These are phyloP conservation scores for Chrysosporium keratinophilum DNA, from an alignment of 2,329 filamentous ascomycete genomes.

Conservation along the genomic window DNA sequence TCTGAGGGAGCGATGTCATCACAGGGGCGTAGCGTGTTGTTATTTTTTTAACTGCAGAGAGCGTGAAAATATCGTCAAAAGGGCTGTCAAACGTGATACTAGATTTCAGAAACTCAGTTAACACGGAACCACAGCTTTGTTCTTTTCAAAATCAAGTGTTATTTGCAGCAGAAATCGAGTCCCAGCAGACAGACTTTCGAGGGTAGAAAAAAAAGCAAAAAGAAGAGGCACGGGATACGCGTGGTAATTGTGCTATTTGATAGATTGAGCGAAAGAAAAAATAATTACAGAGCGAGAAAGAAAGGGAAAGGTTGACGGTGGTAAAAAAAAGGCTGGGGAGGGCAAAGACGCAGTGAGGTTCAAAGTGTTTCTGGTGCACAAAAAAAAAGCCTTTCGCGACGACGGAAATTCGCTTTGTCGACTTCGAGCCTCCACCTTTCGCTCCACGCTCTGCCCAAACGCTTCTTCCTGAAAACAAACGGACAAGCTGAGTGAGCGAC, in stretches of 20 bases:
- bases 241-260: neutral
- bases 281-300: neutral
- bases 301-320: neutral
- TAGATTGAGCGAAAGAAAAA: conserved; percentile 6
- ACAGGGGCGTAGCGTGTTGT: conserved; percentile 30
- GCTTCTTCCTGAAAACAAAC: neutral
- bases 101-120: neutral
- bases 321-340: neutral
- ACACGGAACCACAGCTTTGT: neutral
- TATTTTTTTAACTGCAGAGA: neutral
- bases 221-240: neutral
- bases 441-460: neutral
- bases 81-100: neutral
- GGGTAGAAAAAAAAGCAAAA: neutral
- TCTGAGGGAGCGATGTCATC: conserved; percentile 50
- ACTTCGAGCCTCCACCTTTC: neutral
- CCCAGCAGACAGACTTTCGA: neutral
- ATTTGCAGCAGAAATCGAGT: neutral
- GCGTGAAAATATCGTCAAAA: neutral
- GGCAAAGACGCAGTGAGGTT: neutral
- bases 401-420: neutral
- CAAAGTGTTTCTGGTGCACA: neutral
- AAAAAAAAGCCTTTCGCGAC: neutral
- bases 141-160: neutral
- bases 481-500: neutral